Conservation (phyloP, 2,329 filamentous ascomycete species). For the Chrysosporium keratinophilum region DNA sequence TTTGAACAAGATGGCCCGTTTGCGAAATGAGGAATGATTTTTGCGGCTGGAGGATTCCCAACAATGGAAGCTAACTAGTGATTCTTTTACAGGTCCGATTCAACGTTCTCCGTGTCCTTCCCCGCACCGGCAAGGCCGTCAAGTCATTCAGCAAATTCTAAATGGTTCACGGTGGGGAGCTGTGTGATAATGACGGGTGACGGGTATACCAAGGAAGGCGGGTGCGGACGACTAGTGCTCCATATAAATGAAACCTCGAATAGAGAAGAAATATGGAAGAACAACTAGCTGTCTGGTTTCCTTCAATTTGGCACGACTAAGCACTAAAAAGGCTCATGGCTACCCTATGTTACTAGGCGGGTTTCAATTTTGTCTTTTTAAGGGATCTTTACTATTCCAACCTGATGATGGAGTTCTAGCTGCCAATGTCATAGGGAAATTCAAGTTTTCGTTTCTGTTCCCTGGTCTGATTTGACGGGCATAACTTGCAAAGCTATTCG, state of each 20-base stretch:
- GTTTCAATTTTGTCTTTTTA: slow-evolving; percentile 14
- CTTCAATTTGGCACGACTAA: slow-evolving; percentile 6
- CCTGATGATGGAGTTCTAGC: slow-evolving; percentile 16
- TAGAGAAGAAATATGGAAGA: slow-evolving; percentile 12
- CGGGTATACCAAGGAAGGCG: slow-evolving; percentile 19
- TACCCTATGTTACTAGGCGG: slow-evolving; percentile 9
- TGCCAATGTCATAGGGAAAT: slow-evolving; percentile 16
- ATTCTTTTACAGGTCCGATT: slow-evolving; percentile 66
- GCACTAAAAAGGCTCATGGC: slow-evolving; percentile 11
- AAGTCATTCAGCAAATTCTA: slow-evolving; percentile 99
- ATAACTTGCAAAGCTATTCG: not conserved
- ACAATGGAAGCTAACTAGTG: not conserved
- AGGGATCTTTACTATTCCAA: slow-evolving; percentile 12
- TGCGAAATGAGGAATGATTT: not conserved
- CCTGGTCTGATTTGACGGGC: not conserved
- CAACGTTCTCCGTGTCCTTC: slow-evolving; percentile 98
- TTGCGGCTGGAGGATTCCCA: not conserved
- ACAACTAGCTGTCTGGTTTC: slow-evolving; percentile 3
- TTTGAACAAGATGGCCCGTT: not conserved
- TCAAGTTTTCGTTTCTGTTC: slow-evolving; percentile 7
- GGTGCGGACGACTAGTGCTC: not conserved
- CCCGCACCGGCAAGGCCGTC: slow-evolving; percentile 91
- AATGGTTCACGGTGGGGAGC: slow-evolving; percentile 29
- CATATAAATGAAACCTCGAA: slow-evolving; percentile 5
- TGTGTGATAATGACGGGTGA: slow-evolving; percentile 15